Percentiles rank a stretch among this genome's conserved stretches.
phyloP scores from a whole-genome alignment of 441 rosid genomes.

The Adansonia rubrostipa region DNA sequence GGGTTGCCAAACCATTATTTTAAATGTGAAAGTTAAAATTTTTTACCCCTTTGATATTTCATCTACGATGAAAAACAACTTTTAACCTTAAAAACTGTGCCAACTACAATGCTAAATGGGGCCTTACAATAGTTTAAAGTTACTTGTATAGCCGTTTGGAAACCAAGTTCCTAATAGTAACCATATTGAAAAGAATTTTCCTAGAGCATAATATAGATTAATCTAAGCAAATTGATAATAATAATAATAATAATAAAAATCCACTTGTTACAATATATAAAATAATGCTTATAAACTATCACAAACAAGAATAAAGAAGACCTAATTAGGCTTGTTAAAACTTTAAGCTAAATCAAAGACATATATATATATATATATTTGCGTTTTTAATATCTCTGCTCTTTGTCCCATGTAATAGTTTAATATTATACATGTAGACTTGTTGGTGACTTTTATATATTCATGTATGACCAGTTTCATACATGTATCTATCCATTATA shows the following conservation, averaged over 20 bases:
- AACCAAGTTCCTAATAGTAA: not conserved
- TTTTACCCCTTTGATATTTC: no score
- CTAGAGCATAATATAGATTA: not conserved
- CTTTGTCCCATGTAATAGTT: not conserved
- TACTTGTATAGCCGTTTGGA: slow-evolving; percentile 1
- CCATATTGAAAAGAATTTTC: not conserved
- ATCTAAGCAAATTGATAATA: not conserved
- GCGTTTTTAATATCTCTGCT: no score
- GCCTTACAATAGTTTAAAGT: not conserved
- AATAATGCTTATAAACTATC: not conserved
- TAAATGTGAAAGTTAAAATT: no score
- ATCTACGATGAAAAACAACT: no score
- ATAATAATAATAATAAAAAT: not conserved
- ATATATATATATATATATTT: no score
- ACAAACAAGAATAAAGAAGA: not conserved
- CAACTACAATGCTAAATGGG: no score
- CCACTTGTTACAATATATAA: no score
- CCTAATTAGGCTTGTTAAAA: not conserved
- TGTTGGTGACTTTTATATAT: not conserved
- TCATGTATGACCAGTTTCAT: not conserved
- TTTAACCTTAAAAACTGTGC: no score
- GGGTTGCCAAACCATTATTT: no score
- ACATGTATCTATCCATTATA: not conserved
- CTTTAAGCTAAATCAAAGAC: not conserved
- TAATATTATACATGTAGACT: not conserved